Percentiles rank a stretch among this genome's conserved stretches.
These are phyloP conservation scores for Aspergillus quadricinctus DNA, from an alignment of 2,329 filamentous ascomycete genomes.

Conservation along the genomic window DNA sequence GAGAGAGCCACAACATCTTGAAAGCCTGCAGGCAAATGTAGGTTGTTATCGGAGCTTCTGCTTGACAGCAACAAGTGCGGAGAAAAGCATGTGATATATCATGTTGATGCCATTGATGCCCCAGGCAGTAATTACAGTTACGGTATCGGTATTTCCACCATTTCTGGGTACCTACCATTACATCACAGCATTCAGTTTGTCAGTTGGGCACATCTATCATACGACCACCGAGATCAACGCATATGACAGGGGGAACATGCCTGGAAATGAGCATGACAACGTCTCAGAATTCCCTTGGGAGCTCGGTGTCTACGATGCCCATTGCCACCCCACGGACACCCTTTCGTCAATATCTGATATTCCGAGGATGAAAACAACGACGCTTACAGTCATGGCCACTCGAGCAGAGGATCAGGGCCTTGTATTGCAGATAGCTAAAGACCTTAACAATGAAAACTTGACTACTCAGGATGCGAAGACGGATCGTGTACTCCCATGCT, in stretches of 20 bases:
- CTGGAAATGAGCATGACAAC: conserved; percentile 7
- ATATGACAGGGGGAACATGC: neutral
- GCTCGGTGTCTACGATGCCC: conserved; percentile 59
- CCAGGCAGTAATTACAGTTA: conserved; percentile 5
- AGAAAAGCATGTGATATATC: conserved; percentile 20
- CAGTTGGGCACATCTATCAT: neutral
- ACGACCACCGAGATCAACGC: neutral
- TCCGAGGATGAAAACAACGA: conserved; percentile 53
- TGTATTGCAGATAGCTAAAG: conserved; percentile 48
- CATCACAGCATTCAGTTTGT: conserved; percentile 2
- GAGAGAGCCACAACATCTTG: neutral
- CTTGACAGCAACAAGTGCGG: conserved; percentile 10
- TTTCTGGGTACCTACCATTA: conserved; percentile 2
- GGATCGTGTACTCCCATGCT: conserved; percentile 54
- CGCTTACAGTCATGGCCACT: conserved; percentile 61
- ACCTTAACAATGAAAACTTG: conserved; percentile 31
- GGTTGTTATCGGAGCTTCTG: conserved; percentile 1
- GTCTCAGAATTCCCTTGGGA: conserved; percentile 54
- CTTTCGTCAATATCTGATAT: conserved; percentile 54
- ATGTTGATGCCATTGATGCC: conserved; percentile 8
- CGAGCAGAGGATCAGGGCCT: conserved; percentile 58
- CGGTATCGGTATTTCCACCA: neutral
- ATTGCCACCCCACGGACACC: conserved; percentile 64
- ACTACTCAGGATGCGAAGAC: conserved; percentile 13
- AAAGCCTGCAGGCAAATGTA: neutral